Percentiles rank a stretch among this genome's conserved stretches.
phyloP scores from a whole-genome alignment of 106 monocot species.

The Dendrobium chrysotoxum region DNA sequence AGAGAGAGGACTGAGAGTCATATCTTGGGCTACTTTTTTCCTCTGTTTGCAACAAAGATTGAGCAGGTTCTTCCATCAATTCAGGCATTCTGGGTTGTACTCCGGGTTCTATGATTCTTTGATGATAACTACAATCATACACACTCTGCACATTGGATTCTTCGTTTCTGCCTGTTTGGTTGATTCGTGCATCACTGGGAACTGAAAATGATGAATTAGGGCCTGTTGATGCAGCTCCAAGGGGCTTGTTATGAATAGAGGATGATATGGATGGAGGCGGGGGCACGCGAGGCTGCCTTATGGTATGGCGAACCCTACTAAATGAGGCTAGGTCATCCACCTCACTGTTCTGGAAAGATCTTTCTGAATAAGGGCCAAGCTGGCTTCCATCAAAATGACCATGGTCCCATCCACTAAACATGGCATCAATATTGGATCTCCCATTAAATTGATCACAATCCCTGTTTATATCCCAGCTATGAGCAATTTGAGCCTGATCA shows the following conservation, averaged over 20 bases:
- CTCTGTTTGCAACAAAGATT: constrained; percentile 20
- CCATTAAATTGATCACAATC: constrained; percentile 33
- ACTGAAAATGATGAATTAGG: constrained; percentile 22
- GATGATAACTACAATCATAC: constrained; percentile 31
- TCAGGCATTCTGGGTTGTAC: not conserved
- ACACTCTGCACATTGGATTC: constrained; percentile 17
- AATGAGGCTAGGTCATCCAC: constrained; percentile 46
- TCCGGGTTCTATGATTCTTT: constrained; percentile 22
- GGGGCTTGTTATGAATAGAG: constrained; percentile 32
- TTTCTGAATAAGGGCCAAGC: constrained; percentile 32
- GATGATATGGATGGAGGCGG: constrained; percentile 67
- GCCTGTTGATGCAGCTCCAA: constrained; percentile 26
- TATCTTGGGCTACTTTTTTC: constrained; percentile 48
- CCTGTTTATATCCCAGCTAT: constrained; percentile 36
- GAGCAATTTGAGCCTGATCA: constrained; percentile 31
- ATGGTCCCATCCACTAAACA: constrained; percentile 46
- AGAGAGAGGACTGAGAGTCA: constrained; percentile 76
- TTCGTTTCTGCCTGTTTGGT: constrained; percentile 17
- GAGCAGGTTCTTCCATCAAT: constrained; percentile 17
- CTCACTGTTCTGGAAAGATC: constrained; percentile 40
- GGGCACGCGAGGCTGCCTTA: constrained; percentile 81
- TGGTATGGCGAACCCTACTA: constrained; percentile 51
- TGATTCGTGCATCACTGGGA: constrained; percentile 20
- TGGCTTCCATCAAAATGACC: constrained; percentile 30
- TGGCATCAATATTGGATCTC: constrained; percentile 37